A percentile compares a stretch with the other conserved stretches of the same genome.
These are phyloP conservation scores for Yamadazyma kanchanaburiensis DNA, from an alignment of 1,139 yeast species.

Conservation along the genomic window DNA sequence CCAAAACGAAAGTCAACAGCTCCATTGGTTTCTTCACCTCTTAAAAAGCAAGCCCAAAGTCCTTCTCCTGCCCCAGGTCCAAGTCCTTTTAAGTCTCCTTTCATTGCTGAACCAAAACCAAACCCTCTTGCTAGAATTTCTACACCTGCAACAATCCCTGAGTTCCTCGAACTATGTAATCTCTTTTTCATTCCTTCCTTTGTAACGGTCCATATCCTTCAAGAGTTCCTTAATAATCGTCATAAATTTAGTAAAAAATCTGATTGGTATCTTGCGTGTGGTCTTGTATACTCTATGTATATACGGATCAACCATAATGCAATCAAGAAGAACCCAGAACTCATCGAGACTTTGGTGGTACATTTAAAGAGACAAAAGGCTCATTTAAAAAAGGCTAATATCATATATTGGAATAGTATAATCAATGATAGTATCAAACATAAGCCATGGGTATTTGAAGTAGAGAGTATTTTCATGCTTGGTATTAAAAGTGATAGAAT, in stretches of 20 bases:
- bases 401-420: constrained; percentile 49
- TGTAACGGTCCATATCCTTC: constrained; percentile 47
- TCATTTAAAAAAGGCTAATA: constrained; percentile 43
- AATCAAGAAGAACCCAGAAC: constrained; percentile 45
- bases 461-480: constrained; percentile 39
- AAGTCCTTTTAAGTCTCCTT: constrained; percentile 11
- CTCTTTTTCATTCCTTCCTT: constrained; percentile 58
- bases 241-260: constrained; percentile 50
- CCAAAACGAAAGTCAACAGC: not conserved
- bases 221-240: constrained; percentile 48
- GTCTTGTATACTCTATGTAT: constrained; percentile 58
- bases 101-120: constrained; percentile 9
- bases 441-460: constrained; percentile 50
- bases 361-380: constrained; percentile 56
- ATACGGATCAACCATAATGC: constrained; percentile 49
- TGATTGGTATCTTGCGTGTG: constrained; percentile 70
- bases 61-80: constrained; percentile 1
- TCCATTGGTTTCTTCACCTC: constrained; percentile 4
- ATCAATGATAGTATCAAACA: constrained; percentile 51
- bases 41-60: constrained; percentile 1
- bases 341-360: constrained; percentile 43
- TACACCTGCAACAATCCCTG: constrained; percentile 34
- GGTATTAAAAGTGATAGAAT: constrained; percentile 20
- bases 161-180: constrained; percentile 58
- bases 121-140: constrained; percentile 1